Evolutionary conservation across 305 asterid species (phyloP).

Genomic region (Salvia sclarea): DNA sequence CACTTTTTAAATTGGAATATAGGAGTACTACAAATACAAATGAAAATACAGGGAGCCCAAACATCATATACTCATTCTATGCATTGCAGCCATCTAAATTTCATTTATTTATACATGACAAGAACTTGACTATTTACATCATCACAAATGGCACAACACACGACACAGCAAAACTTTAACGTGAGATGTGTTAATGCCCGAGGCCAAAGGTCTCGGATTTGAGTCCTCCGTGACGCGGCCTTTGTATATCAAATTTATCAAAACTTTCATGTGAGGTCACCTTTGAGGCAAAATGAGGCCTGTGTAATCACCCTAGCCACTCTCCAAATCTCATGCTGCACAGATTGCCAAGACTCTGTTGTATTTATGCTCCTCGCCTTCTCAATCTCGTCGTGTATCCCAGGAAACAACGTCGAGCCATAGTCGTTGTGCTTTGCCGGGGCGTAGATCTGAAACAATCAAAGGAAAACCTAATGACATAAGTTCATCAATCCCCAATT

Average conservation of each 20-base stretch:
- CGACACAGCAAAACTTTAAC: background rate
- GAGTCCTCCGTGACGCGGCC: no score
- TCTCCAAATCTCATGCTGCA: conserved; percentile 86
- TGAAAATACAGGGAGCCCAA: background rate
- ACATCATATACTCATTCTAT: background rate
- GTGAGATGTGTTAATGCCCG: no score
- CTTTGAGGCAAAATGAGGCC: conserved; percentile 69
- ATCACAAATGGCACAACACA: no score
- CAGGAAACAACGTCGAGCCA: conserved; percentile 72
- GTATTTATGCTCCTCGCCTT: conserved; percentile 49
- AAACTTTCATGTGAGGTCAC: conserved; percentile 48
- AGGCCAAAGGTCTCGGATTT: no score
- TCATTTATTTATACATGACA: background rate
- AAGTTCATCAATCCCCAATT: no score
- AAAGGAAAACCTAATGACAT: no score
- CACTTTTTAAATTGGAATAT: no score
- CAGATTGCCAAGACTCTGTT: conserved; percentile 53
- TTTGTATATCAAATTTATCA: no score
- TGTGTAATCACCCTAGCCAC: conserved; percentile 81
- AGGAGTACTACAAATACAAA: background rate
- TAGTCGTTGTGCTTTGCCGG: conserved; percentile 73
- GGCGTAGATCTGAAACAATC: conserved; percentile 60
- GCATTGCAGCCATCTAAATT: background rate
- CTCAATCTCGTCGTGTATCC: conserved; percentile 67
- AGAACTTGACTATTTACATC: background rate